These are phyloP conservation scores for Trichoderma citrinoviride DNA, from an alignment of 2,329 filamentous ascomycete genomes.

Conservation along the genomic window DNA sequence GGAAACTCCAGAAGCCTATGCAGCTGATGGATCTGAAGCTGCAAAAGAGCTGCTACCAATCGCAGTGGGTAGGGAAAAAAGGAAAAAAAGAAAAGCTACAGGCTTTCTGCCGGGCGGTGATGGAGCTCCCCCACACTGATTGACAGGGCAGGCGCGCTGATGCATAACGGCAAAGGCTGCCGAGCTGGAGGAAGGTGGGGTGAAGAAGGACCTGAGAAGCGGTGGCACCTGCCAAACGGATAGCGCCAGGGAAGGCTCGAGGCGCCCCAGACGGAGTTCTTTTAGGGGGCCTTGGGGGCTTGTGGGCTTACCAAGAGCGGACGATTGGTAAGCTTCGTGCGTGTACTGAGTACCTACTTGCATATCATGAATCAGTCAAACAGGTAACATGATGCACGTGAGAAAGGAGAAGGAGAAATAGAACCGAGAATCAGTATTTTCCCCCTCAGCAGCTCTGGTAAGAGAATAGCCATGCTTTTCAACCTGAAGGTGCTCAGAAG, in stretches of 20 bases:
- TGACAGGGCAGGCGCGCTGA: background rate
- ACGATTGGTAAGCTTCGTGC: background rate
- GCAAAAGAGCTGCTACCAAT: background rate
- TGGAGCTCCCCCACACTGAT: background rate
- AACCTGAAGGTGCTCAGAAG: no score
- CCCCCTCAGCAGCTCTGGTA: background rate
- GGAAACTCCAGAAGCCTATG: background rate
- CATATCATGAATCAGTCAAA: no score
- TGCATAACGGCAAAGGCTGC: constrained; percentile 2
- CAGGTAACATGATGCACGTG: no score
- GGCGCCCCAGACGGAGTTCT: background rate
- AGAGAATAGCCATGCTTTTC: no score
- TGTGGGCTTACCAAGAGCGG: background rate
- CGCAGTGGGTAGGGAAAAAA: background rate
- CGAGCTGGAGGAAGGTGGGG: constrained; percentile 9
- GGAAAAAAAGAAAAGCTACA: constrained; percentile 7
- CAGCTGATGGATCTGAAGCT: background rate
- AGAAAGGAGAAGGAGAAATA: background rate
- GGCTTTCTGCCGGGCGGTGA: constrained; percentile 14
- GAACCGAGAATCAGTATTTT: no score
- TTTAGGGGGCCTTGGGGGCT: background rate
- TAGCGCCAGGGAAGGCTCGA: background rate
- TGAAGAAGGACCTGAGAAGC: background rate
- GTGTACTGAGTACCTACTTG: no score
- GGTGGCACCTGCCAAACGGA: constrained; percentile 12